Evolutionary conservation across 805 yeast genomes (phyloP), one percentile per base, ranked within the genome.

Genomic region (Cyberlindnera maritima): DNA sequence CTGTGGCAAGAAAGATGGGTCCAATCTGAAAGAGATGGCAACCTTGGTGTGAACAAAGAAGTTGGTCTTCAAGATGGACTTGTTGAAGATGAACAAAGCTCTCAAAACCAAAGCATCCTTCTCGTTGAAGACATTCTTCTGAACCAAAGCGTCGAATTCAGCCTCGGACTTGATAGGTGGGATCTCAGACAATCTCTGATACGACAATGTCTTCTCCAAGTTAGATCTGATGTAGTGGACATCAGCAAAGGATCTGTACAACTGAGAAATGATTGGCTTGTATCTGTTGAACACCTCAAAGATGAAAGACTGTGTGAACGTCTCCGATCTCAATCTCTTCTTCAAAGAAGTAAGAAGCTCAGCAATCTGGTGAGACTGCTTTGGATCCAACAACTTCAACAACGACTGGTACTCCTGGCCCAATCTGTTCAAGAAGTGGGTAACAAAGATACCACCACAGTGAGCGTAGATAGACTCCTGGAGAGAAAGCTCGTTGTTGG

Each of bases 391-490:
- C 50, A 90, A 73, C 29, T 75, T 69, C 49, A 80, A 67, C 61
- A 92, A 74, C 39, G 88, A 77, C 56, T 75, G 79, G 67, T 87
- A 91, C 68, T 91, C 97, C 2, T 95, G 81, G 26, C 98, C 97
- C 62, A 92, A 76, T 63, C 98, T 79, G 73, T 94, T 94, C 67
- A 92, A 77, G 71, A 92, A 94, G 69, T 94, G 98, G 31, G 96
- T 85, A 42, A 89, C 96, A 64, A 94, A 92, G 51, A 89, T 87
- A 38, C 87, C 85, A 59, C 92, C 96, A 66, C 90, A 85, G 66
- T 92, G 98, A 38, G 97, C 95, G 65, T 94, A 94, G 48, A 90
- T 84, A 39, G 91, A 81, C 70, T 94, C 99, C 70, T 92, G 98
- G 57, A 95, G 81, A 1, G 97, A 90, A 67, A 92, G 77, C 55